phyloP scores from a whole-genome alignment of 257 asterid genomes.

The Ligustrum vulgare region DNA sequence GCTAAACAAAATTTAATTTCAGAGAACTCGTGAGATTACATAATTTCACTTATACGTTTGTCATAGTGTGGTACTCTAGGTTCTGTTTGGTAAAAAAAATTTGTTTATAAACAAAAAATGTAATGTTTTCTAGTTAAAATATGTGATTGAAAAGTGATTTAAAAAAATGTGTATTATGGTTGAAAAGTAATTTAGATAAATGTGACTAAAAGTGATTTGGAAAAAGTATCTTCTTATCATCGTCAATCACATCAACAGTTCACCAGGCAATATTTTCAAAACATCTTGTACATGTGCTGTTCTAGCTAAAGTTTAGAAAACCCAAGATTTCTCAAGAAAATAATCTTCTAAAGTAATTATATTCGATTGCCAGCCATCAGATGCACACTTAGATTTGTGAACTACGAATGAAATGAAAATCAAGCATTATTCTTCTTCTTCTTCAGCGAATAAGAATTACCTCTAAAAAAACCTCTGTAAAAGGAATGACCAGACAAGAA shows the following conservation, averaged over 20 bases:
- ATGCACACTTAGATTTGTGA: background rate
- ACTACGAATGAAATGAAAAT: background rate
- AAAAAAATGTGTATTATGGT: too few species aligned
- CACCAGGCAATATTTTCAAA: background rate
- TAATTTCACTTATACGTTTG: background rate
- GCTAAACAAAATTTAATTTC: background rate
- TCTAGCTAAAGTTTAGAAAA: background rate
- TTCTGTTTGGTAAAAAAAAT: too few species aligned
- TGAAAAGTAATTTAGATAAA: too few species aligned
- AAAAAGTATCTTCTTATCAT: background rate
- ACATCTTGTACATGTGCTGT: background rate
- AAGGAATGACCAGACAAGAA: slow-evolving; percentile 1
- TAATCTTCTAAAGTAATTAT: background rate
- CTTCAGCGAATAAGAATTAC: slow-evolving; percentile 5
- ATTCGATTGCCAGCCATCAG: background rate
- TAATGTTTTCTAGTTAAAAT: too few species aligned
- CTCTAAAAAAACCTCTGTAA: background rate
- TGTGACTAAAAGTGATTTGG: too few species aligned
- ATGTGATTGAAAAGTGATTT: too few species aligned
- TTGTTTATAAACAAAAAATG: too few species aligned
- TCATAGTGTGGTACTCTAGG: background rate
- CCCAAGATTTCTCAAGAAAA: background rate
- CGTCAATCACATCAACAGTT: background rate
- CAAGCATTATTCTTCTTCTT: background rate
- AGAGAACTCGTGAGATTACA: background rate